phyloP scores from a whole-genome alignment of 768 basidiomycete genomes.

The Pleurotus giganteus region DNA sequence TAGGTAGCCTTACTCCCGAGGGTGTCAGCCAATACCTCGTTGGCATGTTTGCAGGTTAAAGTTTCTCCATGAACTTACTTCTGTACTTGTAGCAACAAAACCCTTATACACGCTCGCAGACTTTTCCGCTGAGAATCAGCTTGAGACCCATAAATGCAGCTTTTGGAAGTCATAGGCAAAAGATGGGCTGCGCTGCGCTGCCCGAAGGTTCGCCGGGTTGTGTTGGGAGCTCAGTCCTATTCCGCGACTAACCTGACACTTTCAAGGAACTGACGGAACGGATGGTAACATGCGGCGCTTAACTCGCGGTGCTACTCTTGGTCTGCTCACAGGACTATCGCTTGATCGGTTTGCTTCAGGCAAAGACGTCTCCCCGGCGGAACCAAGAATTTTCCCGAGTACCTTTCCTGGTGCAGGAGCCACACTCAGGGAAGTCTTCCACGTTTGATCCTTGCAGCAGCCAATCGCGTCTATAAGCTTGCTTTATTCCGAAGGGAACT shows the following conservation, averaged over 20 bases:
- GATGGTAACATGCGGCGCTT: no score
- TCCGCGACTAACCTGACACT: not conserved
- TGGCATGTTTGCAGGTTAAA: conserved; percentile 83
- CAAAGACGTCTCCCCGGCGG: not conserved
- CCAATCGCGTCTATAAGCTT: conserved; percentile 1
- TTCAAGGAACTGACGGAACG: no score
- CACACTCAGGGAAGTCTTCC: not conserved
- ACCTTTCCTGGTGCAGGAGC: not conserved
- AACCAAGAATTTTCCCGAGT: not conserved
- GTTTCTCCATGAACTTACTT: not conserved
- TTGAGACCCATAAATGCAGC: not conserved
- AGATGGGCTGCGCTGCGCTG: not conserved
- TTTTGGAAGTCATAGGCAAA: no score
- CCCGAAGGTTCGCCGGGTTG: not conserved
- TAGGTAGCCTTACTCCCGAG: conserved; percentile 90
- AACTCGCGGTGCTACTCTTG: no score
- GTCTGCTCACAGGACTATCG: no score
- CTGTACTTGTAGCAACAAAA: not conserved
- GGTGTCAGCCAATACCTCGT: conserved; percentile 95
- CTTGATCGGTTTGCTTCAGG: not conserved
- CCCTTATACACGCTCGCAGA: not conserved
- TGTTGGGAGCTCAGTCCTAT: not conserved
- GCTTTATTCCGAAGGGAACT: not conserved
- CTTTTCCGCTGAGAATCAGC: not conserved
- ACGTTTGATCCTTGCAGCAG: not conserved